Evolutionary conservation across 306 rosid species (phyloP), one percentile per base, ranked within the genome.

Genomic region (Macrotyloma uniflorum): DNA sequence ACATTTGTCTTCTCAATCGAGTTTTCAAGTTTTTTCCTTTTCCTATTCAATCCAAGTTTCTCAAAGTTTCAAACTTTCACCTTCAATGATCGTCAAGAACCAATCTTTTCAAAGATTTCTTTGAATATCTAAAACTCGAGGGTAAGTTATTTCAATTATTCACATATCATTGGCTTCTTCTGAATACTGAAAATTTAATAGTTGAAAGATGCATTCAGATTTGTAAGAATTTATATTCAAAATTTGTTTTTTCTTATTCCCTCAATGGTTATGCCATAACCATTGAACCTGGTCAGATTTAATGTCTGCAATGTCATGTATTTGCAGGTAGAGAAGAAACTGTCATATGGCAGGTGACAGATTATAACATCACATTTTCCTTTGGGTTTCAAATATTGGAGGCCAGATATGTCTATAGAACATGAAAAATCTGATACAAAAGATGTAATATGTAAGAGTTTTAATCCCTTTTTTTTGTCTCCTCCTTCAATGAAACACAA

Each of bases 381-480:
- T 79, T 80, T 82, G 73, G 79, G 79, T 66, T 80, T 79, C 81
- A 79, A 76, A 66, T 50, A 75, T 82, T 81, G 79, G 26, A 53
- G 28, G 32, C 64, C 64, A 84, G 82, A 86, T 65, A 87, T 86
- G 89, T 86, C 94, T 67, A 15, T 80, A 58, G 85, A 64, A 32
- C 82, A 54, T 36, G 83, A 88, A 16, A 82, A 81, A 59, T 63
- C 84, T 74, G 90, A 86, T 51, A 78, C 59, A 40, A 68, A 68
- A 50, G 83, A 83, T 42, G 79, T 65, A 78, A 46, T 92, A 74
- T 89, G 98, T 93, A 0, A 71, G 54, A 76, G 58, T 20, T 30
- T 59, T 54, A 49, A n/a, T 75, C 24, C 16, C 5, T 28, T 8
- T 42, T 16, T 8, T 42, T 16, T 57, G 3, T 0, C 5, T 40